phyloP scores from a whole-genome alignment of 306 rosid genomes.

The Castanopsis chinensis region DNA sequence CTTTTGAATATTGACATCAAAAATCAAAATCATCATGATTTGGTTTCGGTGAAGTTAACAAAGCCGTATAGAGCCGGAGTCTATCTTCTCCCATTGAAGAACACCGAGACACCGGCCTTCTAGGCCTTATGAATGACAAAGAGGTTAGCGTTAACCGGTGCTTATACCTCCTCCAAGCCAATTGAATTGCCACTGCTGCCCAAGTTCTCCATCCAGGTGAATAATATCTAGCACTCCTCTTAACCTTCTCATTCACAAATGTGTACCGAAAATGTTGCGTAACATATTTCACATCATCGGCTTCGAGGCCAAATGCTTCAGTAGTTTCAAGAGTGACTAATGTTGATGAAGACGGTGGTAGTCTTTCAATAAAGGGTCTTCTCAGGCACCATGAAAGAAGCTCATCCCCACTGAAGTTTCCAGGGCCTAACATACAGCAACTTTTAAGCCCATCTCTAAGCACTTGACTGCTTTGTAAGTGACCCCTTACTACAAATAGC shows the following conservation, averaged over 20 bases:
- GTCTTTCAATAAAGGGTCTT: constrained; percentile 70
- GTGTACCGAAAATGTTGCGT: constrained; percentile 94
- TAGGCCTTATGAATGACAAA: constrained; percentile 71
- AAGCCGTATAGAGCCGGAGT: constrained; percentile 75
- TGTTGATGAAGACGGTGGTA: constrained; percentile 77
- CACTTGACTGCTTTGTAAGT: constrained; percentile 84
- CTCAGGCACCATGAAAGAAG: constrained; percentile 90
- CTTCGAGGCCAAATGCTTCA: constrained; percentile 85
- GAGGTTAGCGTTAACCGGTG: constrained; percentile 69
- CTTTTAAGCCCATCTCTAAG: constrained; percentile 87
- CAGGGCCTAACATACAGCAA: constrained; percentile 91
- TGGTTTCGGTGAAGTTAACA: constrained; percentile 93
- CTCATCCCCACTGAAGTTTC: constrained; percentile 92
- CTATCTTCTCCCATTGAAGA: constrained; percentile 85
- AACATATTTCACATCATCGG: constrained; percentile 79
- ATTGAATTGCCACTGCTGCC: constrained; percentile 92
- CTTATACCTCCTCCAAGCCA: constrained; percentile 83
- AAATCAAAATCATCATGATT: constrained; percentile 70
- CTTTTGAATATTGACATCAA: neutral
- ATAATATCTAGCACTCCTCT: constrained; percentile 87
- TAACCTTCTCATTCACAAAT: constrained; percentile 79
- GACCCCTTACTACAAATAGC: constrained; percentile 92
- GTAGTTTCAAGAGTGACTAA: constrained; percentile 75
- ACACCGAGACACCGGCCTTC: constrained; percentile 74
- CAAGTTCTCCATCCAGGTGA: constrained; percentile 97